Evolutionary conservation across 2,329 filamentous ascomycete species (phyloP).

Genomic region (Lachnellula occidentalis): DNA sequence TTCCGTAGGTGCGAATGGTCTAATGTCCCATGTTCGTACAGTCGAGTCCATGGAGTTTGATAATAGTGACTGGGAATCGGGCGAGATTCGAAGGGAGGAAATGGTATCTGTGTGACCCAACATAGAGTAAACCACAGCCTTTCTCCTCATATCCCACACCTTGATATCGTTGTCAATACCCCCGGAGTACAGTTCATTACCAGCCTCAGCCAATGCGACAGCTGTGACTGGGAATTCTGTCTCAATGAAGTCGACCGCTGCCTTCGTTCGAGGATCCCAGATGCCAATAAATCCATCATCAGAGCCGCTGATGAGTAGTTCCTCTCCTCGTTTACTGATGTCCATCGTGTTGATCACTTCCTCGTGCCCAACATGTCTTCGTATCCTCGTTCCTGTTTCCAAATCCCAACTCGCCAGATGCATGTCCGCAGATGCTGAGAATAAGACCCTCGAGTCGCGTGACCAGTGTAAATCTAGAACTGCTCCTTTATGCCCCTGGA

Average conservation of each 20-base stretch:
- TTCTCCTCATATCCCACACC: constrained; percentile 94
- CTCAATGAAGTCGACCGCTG: constrained; percentile 80
- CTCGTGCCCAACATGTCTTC: constrained; percentile 86
- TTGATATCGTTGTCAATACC: constrained; percentile 97
- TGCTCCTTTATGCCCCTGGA: constrained; percentile 86
- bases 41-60: constrained; percentile 94
- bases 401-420: constrained; percentile 93
- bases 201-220: constrained; percentile 84
- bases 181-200: constrained; percentile 90
- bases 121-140: constrained; percentile 80
- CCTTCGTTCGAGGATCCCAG: constrained; percentile 91
- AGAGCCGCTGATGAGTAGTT: constrained; percentile 82
- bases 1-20: constrained; percentile 87
- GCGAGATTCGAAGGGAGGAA: constrained; percentile 84
- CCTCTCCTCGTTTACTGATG: constrained; percentile 82
- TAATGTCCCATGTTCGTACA: constrained; percentile 90
- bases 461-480: constrained; percentile 95
- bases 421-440: constrained; percentile 89
- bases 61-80: constrained; percentile 82
- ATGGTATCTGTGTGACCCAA: constrained; percentile 87
- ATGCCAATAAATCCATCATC: constrained; percentile 93
- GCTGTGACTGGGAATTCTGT: constrained; percentile 91
- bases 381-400: constrained; percentile 85
- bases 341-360: constrained; percentile 93
- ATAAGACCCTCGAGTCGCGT: constrained; percentile 83